phyloP scores from a whole-genome alignment of 768 basidiomycete genomes.

The Lactifluus pinguis region DNA sequence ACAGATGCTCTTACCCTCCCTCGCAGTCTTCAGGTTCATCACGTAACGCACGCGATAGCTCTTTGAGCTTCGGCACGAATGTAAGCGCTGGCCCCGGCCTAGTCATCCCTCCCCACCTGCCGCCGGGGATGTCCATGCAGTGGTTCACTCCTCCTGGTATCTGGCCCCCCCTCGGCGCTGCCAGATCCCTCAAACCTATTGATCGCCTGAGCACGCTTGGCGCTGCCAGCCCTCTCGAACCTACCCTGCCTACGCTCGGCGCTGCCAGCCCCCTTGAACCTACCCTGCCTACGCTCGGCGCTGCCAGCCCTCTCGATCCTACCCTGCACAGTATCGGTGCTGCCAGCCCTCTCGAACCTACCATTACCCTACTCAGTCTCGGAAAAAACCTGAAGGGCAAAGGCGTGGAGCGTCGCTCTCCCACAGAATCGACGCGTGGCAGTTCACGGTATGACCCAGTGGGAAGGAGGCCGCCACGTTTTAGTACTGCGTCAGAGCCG shows the following conservation, averaged over 20 bases:
- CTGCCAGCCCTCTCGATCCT: not conserved
- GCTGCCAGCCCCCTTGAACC: not conserved
- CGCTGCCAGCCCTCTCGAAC: too few species aligned
- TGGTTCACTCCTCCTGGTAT: constrained; percentile 2
- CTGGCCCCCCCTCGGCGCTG: constrained; percentile 5
- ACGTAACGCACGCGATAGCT: not conserved
- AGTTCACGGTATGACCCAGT: constrained; percentile 12
- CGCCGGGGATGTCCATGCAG: not conserved
- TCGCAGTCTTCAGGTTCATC: constrained; percentile 1
- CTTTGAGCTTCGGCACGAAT: not conserved
- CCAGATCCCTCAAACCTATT: not conserved
- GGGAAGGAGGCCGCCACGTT: not conserved
- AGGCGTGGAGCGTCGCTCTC: constrained; percentile 3
- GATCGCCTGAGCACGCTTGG: too few species aligned
- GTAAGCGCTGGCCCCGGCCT: not conserved
- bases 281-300: too few species aligned
- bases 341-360: not conserved
- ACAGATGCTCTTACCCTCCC: constrained; percentile 1
- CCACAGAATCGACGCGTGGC: constrained; percentile 4
- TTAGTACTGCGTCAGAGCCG: not conserved
- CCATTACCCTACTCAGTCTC: not conserved
- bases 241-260: too few species aligned
- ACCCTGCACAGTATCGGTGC: too few species aligned
- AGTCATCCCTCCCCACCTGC: not conserved
- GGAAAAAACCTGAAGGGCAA: not conserved